Evolutionary conservation across 306 rosid genomes (phyloP), one percentile per base, ranked within the genome.

Genomic region (Hippophae rhamnoides): DNA sequence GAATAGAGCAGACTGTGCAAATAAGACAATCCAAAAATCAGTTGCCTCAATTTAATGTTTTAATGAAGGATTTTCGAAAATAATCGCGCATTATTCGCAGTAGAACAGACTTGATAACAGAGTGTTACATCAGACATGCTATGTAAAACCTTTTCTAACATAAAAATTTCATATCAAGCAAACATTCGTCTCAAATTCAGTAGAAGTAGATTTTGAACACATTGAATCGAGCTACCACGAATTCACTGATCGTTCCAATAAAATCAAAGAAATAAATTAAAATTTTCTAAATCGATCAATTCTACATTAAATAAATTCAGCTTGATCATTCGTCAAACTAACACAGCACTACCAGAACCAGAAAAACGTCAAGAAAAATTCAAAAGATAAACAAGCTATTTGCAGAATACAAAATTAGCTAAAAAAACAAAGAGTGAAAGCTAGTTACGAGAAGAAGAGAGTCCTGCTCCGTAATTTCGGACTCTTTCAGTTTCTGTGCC

Each of bases 381-480:
- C n/a, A 23, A 23, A 13, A 13, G n/a, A 6, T 8, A 12, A 10
- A 13, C 23, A 52, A 83, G 68, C 31, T 63, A 31, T 31, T 31
- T 31, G 38, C 38, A 31, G 56, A 57, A 55, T 68, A 47, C 45
- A 6, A 10, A 43, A 56, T 49, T n/a, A 18, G 63, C 48, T 31
- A 31, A 46, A 55, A 40, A 49, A 13, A 41, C 6, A 40, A 56
- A 10, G 74, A 72, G 84, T 10, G 65, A 60, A 67, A 71, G 69
- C 8, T 23, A 47, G 65, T 73, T 57, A 88, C 99, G 85, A 92
- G 96, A 76, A 85, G 99, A 73, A 88, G 99, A 43, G 99, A 92
- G 40, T 85, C 85, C 84, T 88, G 99, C 78, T 92, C 89, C 26
- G 93, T 89, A 72, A 89, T 89, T 75, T 89, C 95, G 47, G 95